These are phyloP conservation scores for Wickerhamiella lipophila DNA, from an alignment of 805 yeast genomes.

Conservation along the genomic window DNA sequence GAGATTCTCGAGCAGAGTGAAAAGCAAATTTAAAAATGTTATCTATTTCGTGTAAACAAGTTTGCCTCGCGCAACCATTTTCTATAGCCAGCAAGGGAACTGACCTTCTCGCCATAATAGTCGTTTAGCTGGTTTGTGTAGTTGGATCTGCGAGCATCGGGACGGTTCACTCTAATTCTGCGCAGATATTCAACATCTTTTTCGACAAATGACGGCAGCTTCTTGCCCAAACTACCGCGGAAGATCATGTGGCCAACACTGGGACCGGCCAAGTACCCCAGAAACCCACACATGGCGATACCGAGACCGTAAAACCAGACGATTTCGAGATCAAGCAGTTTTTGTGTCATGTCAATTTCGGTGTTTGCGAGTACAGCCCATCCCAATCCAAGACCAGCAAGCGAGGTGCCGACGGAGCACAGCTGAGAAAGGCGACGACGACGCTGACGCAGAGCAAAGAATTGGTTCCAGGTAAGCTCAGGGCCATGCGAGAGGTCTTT, in stretches of 20 bases:
- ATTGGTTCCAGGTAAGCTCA: conserved; percentile 54
- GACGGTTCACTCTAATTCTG: conserved; percentile 66
- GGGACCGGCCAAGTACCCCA: conserved; percentile 80
- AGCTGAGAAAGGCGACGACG: conserved; percentile 58
- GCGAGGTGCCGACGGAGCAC: conserved; percentile 55
- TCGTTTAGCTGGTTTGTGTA: conserved; percentile 93
- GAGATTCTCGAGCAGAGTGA: too few species aligned
- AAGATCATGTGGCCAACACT: conserved; percentile 60
- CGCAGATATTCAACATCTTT: conserved; percentile 67
- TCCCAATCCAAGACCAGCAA: conserved; percentile 52
- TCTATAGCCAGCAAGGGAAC: conserved; percentile 71
- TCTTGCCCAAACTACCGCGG: conserved; percentile 25
- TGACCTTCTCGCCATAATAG: conserved; percentile 92
- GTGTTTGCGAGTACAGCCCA: conserved; percentile 67
- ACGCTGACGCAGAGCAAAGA: conserved; percentile 59
- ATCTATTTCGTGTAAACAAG: conserved; percentile 42
- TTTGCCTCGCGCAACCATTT: conserved; percentile 95
- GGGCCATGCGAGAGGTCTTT: not conserved
- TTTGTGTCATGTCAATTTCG: conserved; percentile 79
- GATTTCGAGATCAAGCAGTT: conserved; percentile 82
- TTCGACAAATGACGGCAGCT: conserved; percentile 19
- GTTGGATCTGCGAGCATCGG: conserved; percentile 82
- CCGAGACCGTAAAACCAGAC: conserved; percentile 66
- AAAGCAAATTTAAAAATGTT: too few species aligned
- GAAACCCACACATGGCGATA: conserved; percentile 53